phyloP scores from a whole-genome alignment of 139 green algal genomes.

The Coccomyxa sp. region DNA sequence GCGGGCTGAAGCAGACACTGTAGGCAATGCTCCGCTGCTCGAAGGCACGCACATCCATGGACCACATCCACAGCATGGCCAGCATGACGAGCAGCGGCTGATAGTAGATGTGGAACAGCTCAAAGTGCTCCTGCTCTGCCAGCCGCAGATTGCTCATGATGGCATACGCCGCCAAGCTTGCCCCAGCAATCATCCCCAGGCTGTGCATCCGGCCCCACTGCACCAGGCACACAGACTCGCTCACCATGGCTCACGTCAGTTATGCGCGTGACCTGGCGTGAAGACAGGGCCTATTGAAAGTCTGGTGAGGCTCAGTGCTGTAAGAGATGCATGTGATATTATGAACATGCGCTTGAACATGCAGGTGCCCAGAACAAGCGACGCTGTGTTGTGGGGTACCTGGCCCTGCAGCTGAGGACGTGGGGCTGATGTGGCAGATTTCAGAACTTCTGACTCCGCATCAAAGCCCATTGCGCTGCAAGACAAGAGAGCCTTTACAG shows the following conservation, averaged over 20 bases:
- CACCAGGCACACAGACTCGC: background rate
- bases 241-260: background rate
- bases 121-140: background rate
- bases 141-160: slow-evolving; percentile 1
- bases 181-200: background rate
- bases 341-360: background rate
- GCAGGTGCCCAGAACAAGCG: background rate
- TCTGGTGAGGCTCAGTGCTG: too few species aligned
- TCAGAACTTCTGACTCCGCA: too few species aligned
- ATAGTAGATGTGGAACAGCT: slow-evolving; percentile 59
- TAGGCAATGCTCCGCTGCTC: slow-evolving; percentile 50
- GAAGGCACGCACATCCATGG: slow-evolving; percentile 49
- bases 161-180: background rate
- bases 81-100: slow-evolving; percentile 65
- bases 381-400: background rate
- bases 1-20: slow-evolving; percentile 57
- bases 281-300: background rate
- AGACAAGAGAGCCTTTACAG: too few species aligned
- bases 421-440: too few species aligned
- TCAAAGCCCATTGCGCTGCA: too few species aligned
- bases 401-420: background rate
- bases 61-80: slow-evolving; percentile 79
- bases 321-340: background rate
- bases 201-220: background rate
- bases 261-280: background rate